Conservation (phyloP, 495 filamentous ascomycete genomes). For the Lasiosphaeria ovina region DNA sequence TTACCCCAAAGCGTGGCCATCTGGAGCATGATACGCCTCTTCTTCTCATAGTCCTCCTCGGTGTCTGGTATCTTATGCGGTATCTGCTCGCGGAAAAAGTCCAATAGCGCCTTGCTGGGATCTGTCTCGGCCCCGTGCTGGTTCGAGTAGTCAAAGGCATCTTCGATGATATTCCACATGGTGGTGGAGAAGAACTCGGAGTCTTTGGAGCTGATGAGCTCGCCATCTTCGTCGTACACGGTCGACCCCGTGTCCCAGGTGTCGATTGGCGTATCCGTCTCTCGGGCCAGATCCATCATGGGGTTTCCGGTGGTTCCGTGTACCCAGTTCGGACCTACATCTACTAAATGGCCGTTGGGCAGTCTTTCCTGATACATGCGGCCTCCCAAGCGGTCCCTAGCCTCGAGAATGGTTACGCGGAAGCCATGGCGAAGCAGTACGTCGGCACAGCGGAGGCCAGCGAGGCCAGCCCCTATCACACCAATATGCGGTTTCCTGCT, state of each 20-base stretch:
- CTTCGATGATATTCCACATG: slow-evolving; percentile 75
- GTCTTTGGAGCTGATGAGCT: slow-evolving; percentile 50
- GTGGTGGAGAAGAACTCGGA: slow-evolving; percentile 55
- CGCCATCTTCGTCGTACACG: slow-evolving; percentile 63
- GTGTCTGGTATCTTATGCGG: slow-evolving; percentile 50
- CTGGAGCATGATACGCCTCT: slow-evolving; percentile 58
- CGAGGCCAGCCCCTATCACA: slow-evolving; percentile 80
- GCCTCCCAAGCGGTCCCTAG: slow-evolving; percentile 77
- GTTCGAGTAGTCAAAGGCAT: slow-evolving; percentile 80
- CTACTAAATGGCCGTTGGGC: slow-evolving; percentile 47
- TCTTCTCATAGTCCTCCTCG: slow-evolving; percentile 38
- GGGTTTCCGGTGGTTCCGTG: slow-evolving; percentile 86
- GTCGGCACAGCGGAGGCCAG: slow-evolving; percentile 86
- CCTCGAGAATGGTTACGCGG: slow-evolving; percentile 83
- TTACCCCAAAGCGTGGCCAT: slow-evolving; percentile 79
- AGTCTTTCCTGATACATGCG: slow-evolving; percentile 59
- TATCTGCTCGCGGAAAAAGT: slow-evolving; percentile 71
- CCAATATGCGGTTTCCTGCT: slow-evolving; percentile 53
- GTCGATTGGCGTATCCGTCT: slow-evolving; percentile 60
- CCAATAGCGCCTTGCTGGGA: slow-evolving; percentile 63
- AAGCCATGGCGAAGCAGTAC: slow-evolving; percentile 75
- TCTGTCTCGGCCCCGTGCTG: slow-evolving; percentile 62
- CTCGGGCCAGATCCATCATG: slow-evolving; percentile 71
- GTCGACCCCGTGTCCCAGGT: slow-evolving; percentile 56
- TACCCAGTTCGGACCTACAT: slow-evolving; percentile 91